Conservation (phyloP, 495 filamentous ascomycete species). For the Trichoderma reesei region DNA sequence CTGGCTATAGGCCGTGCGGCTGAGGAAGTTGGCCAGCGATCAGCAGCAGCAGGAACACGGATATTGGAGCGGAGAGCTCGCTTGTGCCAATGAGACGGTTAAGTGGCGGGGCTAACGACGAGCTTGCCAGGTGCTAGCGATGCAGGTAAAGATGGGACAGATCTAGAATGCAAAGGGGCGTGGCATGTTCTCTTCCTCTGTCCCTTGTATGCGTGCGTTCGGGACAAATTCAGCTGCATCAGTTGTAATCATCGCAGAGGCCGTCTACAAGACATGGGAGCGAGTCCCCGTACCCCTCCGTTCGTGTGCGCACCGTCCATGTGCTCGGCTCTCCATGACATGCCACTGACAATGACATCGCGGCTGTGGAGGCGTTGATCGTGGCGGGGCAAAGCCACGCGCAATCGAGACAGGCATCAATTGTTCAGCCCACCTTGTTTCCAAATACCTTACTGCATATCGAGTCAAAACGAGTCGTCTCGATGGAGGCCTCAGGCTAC, state of each 20-base stretch:
- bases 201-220: background rate
- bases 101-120: background rate
- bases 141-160: background rate
- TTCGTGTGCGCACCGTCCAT: background rate
- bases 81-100: background rate
- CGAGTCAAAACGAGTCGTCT: background rate
- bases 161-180: background rate
- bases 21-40: background rate
- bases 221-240: background rate
- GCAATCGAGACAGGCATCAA: background rate
- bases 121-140: background rate
- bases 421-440: background rate
- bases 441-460: too few species aligned
- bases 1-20: background rate
- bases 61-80: background rate
- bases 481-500: too few species aligned
- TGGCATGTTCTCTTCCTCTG: background rate
- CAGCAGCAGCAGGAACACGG: background rate
- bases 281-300: too few species aligned
- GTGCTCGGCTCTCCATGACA: too few species aligned
- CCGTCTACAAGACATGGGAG: too few species aligned
- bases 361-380: conserved; percentile 5
- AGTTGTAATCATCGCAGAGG: background rate
- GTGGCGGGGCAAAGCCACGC: conserved; percentile 4
- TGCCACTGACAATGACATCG: background rate